Base-by-base conservation (phyloP, 805 yeast genomes). In the Starmerella scarabaei region DNA sequence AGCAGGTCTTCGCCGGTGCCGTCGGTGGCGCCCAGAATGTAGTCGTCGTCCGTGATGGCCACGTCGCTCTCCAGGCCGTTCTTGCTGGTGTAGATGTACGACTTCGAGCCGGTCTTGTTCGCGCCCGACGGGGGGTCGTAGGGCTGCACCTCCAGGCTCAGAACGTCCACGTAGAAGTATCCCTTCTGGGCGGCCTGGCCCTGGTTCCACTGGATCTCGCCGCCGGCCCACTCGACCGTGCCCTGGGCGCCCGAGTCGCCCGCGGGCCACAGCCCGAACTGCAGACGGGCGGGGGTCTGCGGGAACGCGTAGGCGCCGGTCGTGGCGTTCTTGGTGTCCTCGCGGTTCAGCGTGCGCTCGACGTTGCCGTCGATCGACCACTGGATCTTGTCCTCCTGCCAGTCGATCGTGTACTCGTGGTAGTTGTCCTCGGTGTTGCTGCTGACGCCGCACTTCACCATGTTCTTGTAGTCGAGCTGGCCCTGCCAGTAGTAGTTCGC, bases 281-380 rank as follows among this genome's bases (percentile, higher is more conserved):
- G 91, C 39, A 86, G 63, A 55, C 88, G 72, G n/a, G 83, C 78
- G 37, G 97, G 97, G 21, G 86, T 67, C 64, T 86, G 94, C 34
- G 97, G 97, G 62, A 71, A 86, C 16, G 85, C 86, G 54, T 73
- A 85, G 12, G 56, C 53, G 4, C 72, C 62, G 6, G 72, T 41
- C n/a, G 94, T 80, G 42, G 58, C 49, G 30, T 76, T 66, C 29
- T 68, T 48, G 12, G 95, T 81, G 33, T 61, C 66, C 18, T 51
- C 42, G 56, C 65, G 79, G 33, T 67, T 58, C 52, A 84, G 66
- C 3, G 81, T 73, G 65, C 94, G 77, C 17, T 74, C 73, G 19
- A 58, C 56, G 15, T 63, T 60, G 29, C 85, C 93, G 54, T 85
- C 88, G 39, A 85, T 61, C 30, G 61, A 63, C 94, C 94, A 85